Base-by-base conservation (phyloP, 73 alveolate species). In the Paramecium caudatum region DNA sequence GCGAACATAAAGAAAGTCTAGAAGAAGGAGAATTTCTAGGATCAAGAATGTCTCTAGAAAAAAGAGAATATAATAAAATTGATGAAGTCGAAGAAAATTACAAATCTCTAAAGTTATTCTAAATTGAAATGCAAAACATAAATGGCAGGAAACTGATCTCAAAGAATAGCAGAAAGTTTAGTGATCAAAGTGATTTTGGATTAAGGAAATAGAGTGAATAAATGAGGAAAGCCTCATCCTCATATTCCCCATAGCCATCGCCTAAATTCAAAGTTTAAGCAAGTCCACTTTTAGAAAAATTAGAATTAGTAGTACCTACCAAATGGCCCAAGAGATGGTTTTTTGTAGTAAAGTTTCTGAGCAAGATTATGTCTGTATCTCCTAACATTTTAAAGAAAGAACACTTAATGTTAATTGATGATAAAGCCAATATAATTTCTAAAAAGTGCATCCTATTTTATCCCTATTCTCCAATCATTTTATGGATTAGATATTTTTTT, bases 1-100 rank as follows among this genome's bases (percentile, higher is more conserved):
- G 55, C 19, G 88, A 74, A 74, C 88, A 74, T 74, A 74, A 74
- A 74, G 88, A 74, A 39, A 74, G 88, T 74, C 32, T 74, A 15
- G 88, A 74, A 25, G 88, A 74, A 45, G 88, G 88, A 1, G 88
- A 74, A 16, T 34, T 74, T 13, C 15, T 37, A 36, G 88, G 55
- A 21, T 74, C 88, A 3, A 0, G 69, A 74, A 39, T 27, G 47
- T 74, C 88, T 41, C 17, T 74, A 5, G 88, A 74, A 2, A 74
- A 39, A 74, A 5, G 68, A 45, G 69, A 39, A 0, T 33, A 13
- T 65, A 65, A 65, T 36, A 19, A 74, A 74, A 45, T 74, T 45
- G 68, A 74, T 45, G 88, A 74, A 74, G 88, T 74, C 4, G 88
- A 74, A 16, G 88, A 74, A 74, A 37, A 74, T 21, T 74, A 74